These are phyloP conservation scores for Eutrema japonicum DNA, from an alignment of 345 rosid species.

Conservation along the genomic window DNA sequence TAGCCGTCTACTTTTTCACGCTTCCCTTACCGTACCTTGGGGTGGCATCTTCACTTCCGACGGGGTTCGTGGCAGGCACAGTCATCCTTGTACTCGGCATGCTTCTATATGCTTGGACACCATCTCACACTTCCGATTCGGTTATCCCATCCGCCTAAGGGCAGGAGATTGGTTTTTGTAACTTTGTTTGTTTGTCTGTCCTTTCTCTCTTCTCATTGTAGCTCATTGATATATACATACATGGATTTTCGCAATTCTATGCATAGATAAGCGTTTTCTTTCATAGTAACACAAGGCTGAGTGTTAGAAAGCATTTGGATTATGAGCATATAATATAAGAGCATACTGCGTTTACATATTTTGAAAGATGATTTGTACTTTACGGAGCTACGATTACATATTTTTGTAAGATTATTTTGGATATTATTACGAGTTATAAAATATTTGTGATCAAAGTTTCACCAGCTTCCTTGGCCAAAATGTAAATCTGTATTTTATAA, in stretches of 20 bases:
- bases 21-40: constrained; percentile 88
- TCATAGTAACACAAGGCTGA: background rate
- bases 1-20: constrained; percentile 78
- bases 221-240: background rate
- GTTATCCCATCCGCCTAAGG: constrained; percentile 32
- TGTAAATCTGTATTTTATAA: background rate
- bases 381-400: too few relatives aligned
- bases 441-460: background rate
- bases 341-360: background rate
- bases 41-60: constrained; percentile 79
- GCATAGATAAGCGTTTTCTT: background rate
- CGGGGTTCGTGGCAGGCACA: constrained; percentile 84
- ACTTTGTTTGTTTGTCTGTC: background rate
- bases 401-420: too few relatives aligned
- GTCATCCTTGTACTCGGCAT: constrained; percentile 74
- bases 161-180: constrained; percentile 21
- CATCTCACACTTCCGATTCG: constrained; percentile 40
- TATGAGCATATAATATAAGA: background rate
- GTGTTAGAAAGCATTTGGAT: background rate
- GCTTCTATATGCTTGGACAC: constrained; percentile 80
- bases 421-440: too few relatives aligned
- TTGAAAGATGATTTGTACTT: too few relatives aligned
- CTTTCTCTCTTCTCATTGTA: constrained; percentile 8
- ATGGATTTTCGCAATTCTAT: background rate
- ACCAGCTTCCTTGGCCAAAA: background rate